A percentile compares a stretch with the other conserved stretches of the same genome.
Evolutionary conservation across 768 basidiomycete species (phyloP).

Genomic region (Postia placenta): DNA sequence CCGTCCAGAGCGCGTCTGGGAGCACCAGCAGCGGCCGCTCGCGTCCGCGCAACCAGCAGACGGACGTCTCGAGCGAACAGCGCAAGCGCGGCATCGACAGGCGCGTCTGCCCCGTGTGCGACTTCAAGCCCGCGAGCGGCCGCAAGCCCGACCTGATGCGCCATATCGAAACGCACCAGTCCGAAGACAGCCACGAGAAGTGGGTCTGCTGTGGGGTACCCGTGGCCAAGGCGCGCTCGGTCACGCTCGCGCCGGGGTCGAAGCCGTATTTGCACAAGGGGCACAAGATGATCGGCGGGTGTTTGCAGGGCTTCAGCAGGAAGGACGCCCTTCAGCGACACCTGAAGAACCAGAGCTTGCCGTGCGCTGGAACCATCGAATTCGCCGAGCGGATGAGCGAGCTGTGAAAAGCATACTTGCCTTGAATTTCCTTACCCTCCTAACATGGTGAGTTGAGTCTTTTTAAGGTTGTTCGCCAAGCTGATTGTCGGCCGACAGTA

Average conservation of each 20-base stretch:
- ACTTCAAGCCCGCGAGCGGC: conserved; percentile 5
- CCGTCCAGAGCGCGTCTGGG: neutral
- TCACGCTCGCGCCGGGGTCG: neutral
- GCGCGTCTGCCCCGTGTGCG: neutral
- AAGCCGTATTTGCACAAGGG: conserved; percentile 1
- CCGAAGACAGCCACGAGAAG: neutral
- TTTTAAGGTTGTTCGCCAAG: too few relatives aligned
- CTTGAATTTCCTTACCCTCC: too few relatives aligned
- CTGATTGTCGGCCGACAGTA: too few relatives aligned
- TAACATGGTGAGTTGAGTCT: too few relatives aligned
- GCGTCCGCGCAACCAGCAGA: neutral
- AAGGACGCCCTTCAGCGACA: conserved; percentile 11
- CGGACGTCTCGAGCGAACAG: neutral
- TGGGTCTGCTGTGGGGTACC: conserved; percentile 16
- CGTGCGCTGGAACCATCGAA: neutral
- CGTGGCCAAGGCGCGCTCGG: conserved; percentile 1
- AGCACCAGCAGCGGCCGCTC: neutral
- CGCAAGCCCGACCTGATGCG: conserved; percentile 11
- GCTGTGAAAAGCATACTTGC: conserved; percentile 9
- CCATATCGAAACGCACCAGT: conserved; percentile 10
- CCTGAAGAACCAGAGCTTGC: neutral
- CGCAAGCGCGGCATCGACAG: neutral
- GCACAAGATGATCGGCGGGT: conserved; percentile 11
- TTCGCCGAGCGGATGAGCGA: neutral
- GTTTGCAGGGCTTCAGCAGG: conserved; percentile 10